A percentile compares a stretch with the other conserved stretches of the same genome.
Conservation (phyloP, 192 early-diverging fungal species). For the Entomortierella lignicola region DNA sequence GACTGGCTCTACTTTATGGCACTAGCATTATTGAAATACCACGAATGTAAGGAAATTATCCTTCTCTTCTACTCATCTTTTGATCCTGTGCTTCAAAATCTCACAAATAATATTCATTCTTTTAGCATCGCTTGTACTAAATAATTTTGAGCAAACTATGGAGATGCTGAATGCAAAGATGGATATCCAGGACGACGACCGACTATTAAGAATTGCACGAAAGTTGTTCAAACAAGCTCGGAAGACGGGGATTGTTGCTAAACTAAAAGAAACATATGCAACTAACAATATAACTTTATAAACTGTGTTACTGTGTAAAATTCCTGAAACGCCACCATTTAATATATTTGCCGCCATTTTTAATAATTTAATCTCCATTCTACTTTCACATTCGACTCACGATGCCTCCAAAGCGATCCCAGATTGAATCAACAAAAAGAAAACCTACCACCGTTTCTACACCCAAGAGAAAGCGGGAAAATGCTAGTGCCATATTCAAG, state of each 20-base stretch:
- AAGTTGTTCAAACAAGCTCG: constrained; percentile 49
- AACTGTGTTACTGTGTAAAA: no score
- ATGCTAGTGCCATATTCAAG: not conserved
- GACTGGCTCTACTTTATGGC: constrained; percentile 66
- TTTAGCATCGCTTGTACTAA: constrained; percentile 50
- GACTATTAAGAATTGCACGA: constrained; percentile 49
- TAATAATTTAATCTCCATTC: no score
- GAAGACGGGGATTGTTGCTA: constrained; percentile 24
- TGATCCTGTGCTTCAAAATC: not conserved
- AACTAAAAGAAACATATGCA: constrained; percentile 23
- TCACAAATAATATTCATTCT: not conserved
- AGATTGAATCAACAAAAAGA: not conserved
- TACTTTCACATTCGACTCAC: not conserved
- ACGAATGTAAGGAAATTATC: constrained; percentile 53
- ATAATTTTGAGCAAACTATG: constrained; percentile 63
- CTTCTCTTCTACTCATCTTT: not conserved
- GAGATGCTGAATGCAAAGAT: constrained; percentile 60
- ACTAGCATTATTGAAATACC: constrained; percentile 56
- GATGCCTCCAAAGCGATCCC: not conserved
- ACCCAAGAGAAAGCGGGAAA: not conserved
- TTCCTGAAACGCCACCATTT: no score
- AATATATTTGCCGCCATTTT: not conserved
- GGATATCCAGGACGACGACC: constrained; percentile 61
- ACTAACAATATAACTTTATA: not conserved
- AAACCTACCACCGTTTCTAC: not conserved